Base-by-base conservation (phyloP, 2,329 filamentous ascomycete species). In the Ophiostoma ulmi region DNA sequence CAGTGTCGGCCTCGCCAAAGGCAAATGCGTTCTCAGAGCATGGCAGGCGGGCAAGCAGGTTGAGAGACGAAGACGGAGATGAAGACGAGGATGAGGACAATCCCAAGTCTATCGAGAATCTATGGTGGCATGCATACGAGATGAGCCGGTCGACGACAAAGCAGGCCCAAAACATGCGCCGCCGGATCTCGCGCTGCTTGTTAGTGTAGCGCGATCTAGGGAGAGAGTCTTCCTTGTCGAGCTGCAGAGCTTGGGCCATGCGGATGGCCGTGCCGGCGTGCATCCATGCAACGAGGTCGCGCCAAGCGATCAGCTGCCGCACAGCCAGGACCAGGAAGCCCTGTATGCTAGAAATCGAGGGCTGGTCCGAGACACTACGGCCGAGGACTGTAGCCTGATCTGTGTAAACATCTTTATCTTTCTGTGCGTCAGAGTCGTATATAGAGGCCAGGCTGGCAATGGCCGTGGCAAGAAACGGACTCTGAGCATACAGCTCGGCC, bases 171-270 rank as follows among this genome's bases (percentile, higher is more conserved):
- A 74, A 74, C 0, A 70, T 73, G 14, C 72, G 64, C 1, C 73
- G 38, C 0, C 73, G 65, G 0, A 71, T 48, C 39, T 74, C 73
- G 5, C 66, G 64, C 44, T 76, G 75, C n/a, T 75, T 73, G 10
- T 58, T 22, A 13, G 52, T 55, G 17, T 17, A 1, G 41, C 17
- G 5, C 6, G 14, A n/a, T n/a, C 22, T 55, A 8, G 0, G 31
- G 31, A 31, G 31, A 31, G 31, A 1, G 31, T 58, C 7, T 11
- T 26, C n/a, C 17, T 48, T 26, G n/a, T 68, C 55, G 13, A 76
- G 71, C 10, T 74, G 75, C 72, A 76, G 75, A 17, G 75, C 74
- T 39, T 76, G 71, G 4, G 75, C 75, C 75, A 76, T 76, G 31
- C 75, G 71, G 31, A 76, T 75, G 1, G 71, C 71, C n/a, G 63